Percentiles rank a stretch among this genome's conserved stretches.
Conservation (phyloP, 495 filamentous ascomycete genomes). For the Astrothelium macrocarpum region DNA sequence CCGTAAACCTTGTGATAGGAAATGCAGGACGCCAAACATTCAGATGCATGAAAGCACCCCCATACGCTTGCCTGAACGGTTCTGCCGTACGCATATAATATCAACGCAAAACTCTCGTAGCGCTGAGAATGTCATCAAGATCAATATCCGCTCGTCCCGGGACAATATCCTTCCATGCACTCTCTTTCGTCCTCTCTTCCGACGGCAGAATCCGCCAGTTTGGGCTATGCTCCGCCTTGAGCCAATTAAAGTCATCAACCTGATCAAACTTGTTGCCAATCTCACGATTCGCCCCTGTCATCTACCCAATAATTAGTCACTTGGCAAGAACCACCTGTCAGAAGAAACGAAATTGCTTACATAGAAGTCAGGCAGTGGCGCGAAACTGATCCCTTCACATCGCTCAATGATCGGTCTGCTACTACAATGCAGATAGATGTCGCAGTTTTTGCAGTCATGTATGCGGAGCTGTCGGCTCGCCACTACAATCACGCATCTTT, state of each 20-base stretch:
- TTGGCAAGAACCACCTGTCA: neutral
- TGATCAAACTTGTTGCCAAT: conserved; percentile 68
- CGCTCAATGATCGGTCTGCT: conserved; percentile 92
- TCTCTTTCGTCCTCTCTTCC: conserved; percentile 48
- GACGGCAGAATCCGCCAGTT: conserved; percentile 70
- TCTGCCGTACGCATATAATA: neutral
- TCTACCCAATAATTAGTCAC: conserved; percentile 8
- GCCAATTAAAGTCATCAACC: conserved; percentile 96
- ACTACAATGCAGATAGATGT: conserved; percentile 70
- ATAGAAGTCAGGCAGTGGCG: conserved; percentile 57
- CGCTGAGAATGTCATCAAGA: conserved; percentile 58
- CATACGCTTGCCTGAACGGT: neutral
- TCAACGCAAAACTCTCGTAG: conserved; percentile 18
- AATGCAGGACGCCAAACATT: neutral
- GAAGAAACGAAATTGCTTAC: conserved; percentile 38
- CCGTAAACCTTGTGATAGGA: neutral
- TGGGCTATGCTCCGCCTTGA: conserved; percentile 74
- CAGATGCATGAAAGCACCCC: neutral
- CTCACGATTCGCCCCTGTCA: conserved; percentile 7
- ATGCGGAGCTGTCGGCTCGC: conserved; percentile 78
- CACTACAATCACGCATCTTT: conserved; percentile 64
- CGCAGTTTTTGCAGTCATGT: conserved; percentile 70
- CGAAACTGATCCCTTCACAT: conserved; percentile 68
- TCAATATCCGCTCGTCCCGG: conserved; percentile 52
- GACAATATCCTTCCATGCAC: conserved; percentile 62